These are phyloP conservation scores for Tetrapyrgos nigripes DNA, from an alignment of 1,284 basidiomycete genomes.

Conservation along the genomic window DNA sequence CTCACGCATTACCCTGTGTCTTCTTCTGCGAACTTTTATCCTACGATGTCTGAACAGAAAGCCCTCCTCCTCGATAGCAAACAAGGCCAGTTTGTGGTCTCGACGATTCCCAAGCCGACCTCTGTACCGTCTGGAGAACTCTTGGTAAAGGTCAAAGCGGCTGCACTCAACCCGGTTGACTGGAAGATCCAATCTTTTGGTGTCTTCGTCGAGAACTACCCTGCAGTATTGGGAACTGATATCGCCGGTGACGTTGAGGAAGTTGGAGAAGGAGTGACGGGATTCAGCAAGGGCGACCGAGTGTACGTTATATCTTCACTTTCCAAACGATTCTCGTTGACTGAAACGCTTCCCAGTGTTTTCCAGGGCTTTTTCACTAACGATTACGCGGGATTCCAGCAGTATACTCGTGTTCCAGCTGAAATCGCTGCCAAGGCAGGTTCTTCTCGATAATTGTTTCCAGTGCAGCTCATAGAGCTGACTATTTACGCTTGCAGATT, in stretches of 20 bases:
- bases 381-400: conserved; percentile 52
- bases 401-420: conserved; percentile 49
- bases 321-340: not conserved
- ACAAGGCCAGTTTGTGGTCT: not conserved
- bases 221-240: conserved; percentile 61
- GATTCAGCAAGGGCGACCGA: conserved; percentile 60
- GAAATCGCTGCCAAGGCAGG: conserved; percentile 50
- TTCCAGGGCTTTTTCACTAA: conserved; percentile 42
- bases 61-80: conserved; percentile 9
- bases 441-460: too few relatives aligned
- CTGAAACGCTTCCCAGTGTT: conserved; percentile 36
- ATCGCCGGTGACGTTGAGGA: conserved; percentile 60
- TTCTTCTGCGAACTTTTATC: too few relatives aligned
- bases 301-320: conserved; percentile 48
- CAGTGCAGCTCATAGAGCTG: too few relatives aligned
- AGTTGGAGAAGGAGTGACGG: conserved; percentile 56
- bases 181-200: conserved; percentile 45
- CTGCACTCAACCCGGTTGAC: conserved; percentile 54
- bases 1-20: too few relatives aligned
- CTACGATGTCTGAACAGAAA: conserved; percentile 10
- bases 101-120: not conserved
- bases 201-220: conserved; percentile 27
- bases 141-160: conserved; percentile 48
- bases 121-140: conserved; percentile 39
- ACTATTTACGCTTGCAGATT: conserved; percentile 33